phyloP scores from a whole-genome alignment of 768 basidiomycete genomes.

The Dacryopinax primogenitus region DNA sequence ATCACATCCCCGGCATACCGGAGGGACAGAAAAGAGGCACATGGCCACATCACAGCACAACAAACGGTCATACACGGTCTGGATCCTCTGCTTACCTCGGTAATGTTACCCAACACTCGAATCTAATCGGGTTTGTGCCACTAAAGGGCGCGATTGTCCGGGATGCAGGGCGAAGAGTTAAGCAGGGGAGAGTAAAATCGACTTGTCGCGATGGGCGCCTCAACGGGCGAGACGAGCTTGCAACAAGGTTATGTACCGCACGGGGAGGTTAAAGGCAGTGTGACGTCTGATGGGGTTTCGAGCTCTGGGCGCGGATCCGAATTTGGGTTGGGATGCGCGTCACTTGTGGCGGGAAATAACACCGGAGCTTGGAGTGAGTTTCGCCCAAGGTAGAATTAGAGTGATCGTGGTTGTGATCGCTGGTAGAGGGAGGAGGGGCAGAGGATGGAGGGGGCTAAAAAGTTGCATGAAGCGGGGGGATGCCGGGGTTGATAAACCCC shows the following conservation, averaged over 20 bases:
- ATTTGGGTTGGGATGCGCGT: background rate
- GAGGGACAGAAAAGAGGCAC: no score
- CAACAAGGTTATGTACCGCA: background rate
- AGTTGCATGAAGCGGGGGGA: no score
- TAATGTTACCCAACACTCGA: no score
- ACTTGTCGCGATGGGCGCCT: background rate
- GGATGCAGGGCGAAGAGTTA: background rate
- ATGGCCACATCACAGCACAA: no score
- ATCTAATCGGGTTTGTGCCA: no score
- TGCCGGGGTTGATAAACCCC: conserved; percentile 7
- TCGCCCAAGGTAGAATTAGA: no score
- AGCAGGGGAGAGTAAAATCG: background rate
- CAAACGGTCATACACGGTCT: no score
- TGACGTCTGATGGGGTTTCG: background rate
- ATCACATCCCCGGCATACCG: no score
- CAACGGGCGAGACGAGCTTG: background rate
- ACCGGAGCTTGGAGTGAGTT: background rate
- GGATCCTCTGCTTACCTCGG: background rate
- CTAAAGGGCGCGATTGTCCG: background rate
- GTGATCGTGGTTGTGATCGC: background rate
- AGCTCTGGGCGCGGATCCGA: background rate
- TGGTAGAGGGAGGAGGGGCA: background rate
- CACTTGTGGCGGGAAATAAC: background rate
- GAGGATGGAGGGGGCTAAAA: background rate
- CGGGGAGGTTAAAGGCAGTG: background rate